Evolutionary conservation across 2,329 filamentous ascomycete genomes (phyloP), one percentile per base, ranked within the genome.

Genomic region (Talaromyces islandicus): DNA sequence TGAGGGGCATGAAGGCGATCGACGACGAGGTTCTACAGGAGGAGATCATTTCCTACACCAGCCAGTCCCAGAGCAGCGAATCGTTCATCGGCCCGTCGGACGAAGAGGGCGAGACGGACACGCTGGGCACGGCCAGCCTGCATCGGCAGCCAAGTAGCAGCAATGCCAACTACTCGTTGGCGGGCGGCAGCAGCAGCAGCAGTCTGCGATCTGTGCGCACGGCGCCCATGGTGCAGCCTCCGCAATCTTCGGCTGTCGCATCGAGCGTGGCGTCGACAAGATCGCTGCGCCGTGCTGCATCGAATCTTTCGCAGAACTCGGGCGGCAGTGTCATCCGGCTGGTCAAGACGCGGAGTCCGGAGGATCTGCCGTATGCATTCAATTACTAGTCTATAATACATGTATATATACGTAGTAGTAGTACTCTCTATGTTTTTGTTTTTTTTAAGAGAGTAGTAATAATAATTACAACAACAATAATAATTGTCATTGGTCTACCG

Each of bases 1-100:
- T 97, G 14, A 85, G 89, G 57, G 83, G 82, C 19, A 96, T 97
- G 89, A 82, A 79, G 29, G 80, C 84, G 0, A 76, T 91, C 3
- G 80, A 88, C 60, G 77, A 83, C 0, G 76, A 76, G 0, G 71
- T 85, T 4, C 70, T 91, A 21, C 75, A 35, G 3, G 11, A 76
- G 27, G 69, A 71, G 32, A 64, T 74, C 43, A 10, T 46, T 11
- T 35, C 32, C 12, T 66, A 64, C 19, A 66, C 64, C 6, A n/a
- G 57, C 38, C 69, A 67, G 24, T 70, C 66, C 17, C 56, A 58
- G 35, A 60, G 56, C 17, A 70, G 66, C 24, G 71, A 72, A 58
- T 76, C 74, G 1, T 48, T 71, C 12, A 73, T 75, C 25, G 73
- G 73, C 10, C 70, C 73, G 2, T 76, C 73, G 9, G 73, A 75